A percentile compares a stretch with the other conserved stretches of the same genome.
These are phyloP conservation scores for Leccinum imitatum DNA, from an alignment of 768 basidiomycete genomes.

Conservation along the genomic window DNA sequence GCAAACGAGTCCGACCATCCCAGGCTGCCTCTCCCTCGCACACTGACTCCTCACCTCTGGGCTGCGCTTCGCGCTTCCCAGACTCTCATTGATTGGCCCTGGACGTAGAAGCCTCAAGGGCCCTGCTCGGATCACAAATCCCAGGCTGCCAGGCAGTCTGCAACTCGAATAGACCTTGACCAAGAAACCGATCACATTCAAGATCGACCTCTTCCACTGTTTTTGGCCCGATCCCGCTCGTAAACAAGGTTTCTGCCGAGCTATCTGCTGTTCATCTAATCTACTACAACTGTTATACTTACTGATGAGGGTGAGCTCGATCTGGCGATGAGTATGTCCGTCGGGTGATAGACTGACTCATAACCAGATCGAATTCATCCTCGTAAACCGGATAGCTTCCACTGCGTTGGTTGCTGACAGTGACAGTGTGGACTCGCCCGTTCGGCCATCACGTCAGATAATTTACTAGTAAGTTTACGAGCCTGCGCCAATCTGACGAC, in stretches of 20 bases:
- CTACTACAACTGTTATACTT: background rate
- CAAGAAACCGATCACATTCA: background rate
- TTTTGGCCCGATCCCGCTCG: background rate
- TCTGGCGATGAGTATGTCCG: background rate
- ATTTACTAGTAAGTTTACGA: too few relatives aligned
- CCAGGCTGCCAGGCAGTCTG: too few relatives aligned
- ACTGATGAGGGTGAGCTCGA: background rate
- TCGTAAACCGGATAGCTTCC: background rate
- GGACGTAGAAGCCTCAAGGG: too few relatives aligned
- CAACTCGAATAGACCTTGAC: too few relatives aligned
- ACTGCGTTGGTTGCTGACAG: background rate
- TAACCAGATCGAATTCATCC: background rate
- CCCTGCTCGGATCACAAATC: too few relatives aligned
- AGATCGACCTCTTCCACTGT: background rate
- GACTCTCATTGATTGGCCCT: too few relatives aligned
- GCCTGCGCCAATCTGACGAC: too few relatives aligned
- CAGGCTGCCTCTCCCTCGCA: too few relatives aligned
- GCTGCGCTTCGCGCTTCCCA: too few relatives aligned
- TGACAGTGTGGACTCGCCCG: background rate
- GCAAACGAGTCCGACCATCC: too few relatives aligned
- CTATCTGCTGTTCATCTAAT: background rate
- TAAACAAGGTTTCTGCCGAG: background rate
- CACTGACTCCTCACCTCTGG: too few relatives aligned
- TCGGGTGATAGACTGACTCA: background rate
- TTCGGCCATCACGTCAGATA: background rate